Evolutionary conservation across 1,139 yeast genomes (phyloP).

Genomic region (Kodamaea fungicola): DNA sequence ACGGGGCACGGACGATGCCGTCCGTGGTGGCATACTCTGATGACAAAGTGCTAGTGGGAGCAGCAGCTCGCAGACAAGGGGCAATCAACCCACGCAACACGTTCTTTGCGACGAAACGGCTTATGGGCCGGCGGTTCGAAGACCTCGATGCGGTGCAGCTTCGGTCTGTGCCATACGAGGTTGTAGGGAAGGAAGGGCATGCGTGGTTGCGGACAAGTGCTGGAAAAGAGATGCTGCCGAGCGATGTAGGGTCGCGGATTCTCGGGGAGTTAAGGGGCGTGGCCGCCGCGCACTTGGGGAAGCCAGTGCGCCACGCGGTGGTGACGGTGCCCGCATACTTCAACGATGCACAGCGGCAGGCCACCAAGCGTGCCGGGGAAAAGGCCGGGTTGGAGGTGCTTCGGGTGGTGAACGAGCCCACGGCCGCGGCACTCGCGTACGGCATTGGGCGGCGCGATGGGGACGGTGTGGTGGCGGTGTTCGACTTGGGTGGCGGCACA

Average conservation of each 20-base stretch:
- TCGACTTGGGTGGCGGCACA: constrained; percentile 82
- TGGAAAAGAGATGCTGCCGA: constrained; percentile 45
- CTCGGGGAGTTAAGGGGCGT: constrained; percentile 53
- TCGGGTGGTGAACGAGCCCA: constrained; percentile 74
- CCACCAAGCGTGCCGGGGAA: constrained; percentile 70
- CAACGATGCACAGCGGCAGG: constrained; percentile 75
- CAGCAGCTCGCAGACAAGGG: constrained; percentile 66
- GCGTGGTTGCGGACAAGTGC: constrained; percentile 52
- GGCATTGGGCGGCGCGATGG: constrained; percentile 49
- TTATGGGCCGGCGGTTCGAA: constrained; percentile 63
- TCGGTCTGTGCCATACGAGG: constrained; percentile 50
- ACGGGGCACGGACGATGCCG: constrained; percentile 71
- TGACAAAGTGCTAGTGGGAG: constrained; percentile 49
- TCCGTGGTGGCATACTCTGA: constrained; percentile 60
- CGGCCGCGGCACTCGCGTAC: constrained; percentile 80
- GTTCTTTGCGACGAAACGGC: constrained; percentile 69
- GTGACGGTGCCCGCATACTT: constrained; percentile 81
- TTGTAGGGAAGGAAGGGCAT: constrained; percentile 57
- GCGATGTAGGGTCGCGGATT: constrained; percentile 54
- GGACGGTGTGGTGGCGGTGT: constrained; percentile 70
- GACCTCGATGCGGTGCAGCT: constrained; percentile 63
- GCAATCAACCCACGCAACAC: constrained; percentile 64
- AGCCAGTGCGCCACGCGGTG: constrained; percentile 55
- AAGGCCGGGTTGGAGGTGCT: constrained; percentile 64
- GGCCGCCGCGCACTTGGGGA: constrained; percentile 46